Evolutionary conservation across 2,329 filamentous ascomycete genomes (phyloP).

Genomic region (Xylaria sp.): DNA sequence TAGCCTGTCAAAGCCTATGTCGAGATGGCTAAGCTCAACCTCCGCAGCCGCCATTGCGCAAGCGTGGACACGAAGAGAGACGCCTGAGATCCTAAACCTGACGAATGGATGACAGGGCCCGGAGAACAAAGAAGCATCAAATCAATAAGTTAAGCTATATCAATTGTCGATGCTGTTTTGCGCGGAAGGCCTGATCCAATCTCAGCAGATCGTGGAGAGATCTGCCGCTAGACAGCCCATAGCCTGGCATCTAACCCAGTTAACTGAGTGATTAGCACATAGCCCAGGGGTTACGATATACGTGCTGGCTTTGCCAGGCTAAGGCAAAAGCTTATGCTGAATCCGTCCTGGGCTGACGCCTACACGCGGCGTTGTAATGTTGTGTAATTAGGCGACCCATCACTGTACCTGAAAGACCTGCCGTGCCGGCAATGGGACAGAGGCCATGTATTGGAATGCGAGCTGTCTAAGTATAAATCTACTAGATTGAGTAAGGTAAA

Average conservation of each 20-base stretch:
- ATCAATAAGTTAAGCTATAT: background rate
- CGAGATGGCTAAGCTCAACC: constrained; percentile 16
- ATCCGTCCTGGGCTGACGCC: constrained; percentile 15
- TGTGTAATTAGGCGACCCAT: constrained; percentile 22
- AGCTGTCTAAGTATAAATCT: background rate
- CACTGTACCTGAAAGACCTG: constrained; percentile 11
- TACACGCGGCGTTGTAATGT: background rate
- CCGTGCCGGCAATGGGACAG: constrained; percentile 19
- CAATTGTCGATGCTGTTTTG: constrained; percentile 3
- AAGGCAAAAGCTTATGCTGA: constrained; percentile 8
- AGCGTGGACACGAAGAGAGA: background rate
- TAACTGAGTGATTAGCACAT: constrained; percentile 13
- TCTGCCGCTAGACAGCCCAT: constrained; percentile 31
- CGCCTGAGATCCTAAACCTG: background rate
- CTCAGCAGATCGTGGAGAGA: constrained; percentile 32
- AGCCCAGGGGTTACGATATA: constrained; percentile 6
- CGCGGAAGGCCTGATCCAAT: constrained; percentile 13
- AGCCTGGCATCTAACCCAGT: constrained; percentile 11
- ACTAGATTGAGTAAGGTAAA: constrained; percentile 2
- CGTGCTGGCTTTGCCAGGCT: constrained; percentile 12
- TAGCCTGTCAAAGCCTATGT: background rate
- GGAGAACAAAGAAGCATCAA: no score
- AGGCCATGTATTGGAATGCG: constrained; percentile 20
- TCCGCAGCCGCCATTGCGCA: constrained; percentile 27
- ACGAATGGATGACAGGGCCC: no score